Conservation (phyloP, 2,329 filamentous ascomycete species). For the Lachnellula hyalina region DNA sequence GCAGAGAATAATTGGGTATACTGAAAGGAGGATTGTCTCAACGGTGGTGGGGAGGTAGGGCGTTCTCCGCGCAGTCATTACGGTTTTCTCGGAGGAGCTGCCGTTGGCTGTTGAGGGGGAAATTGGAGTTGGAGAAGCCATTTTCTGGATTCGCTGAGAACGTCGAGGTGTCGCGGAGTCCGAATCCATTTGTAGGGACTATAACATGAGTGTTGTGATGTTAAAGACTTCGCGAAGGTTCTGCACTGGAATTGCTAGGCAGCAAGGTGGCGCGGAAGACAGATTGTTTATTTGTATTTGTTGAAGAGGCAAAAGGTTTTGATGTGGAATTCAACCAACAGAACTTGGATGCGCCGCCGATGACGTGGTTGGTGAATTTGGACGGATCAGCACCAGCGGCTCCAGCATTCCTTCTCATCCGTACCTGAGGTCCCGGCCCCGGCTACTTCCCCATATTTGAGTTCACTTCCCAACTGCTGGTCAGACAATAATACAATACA, state of each 20-base stretch:
- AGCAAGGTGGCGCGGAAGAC: constrained; percentile 15
- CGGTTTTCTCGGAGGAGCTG: constrained; percentile 2
- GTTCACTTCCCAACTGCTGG: background rate
- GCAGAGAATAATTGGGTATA: constrained; percentile 74
- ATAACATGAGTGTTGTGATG: constrained; percentile 19
- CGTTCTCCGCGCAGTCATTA: constrained; percentile 26
- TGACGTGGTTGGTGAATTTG: constrained; percentile 10
- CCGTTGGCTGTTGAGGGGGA: constrained; percentile 6
- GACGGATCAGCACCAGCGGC: background rate
- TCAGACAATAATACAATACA: background rate
- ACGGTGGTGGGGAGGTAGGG: constrained; percentile 66
- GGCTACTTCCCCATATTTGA: background rate
- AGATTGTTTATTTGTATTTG: constrained; percentile 11
- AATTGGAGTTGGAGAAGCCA: constrained; percentile 12
- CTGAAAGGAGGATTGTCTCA: constrained; percentile 57
- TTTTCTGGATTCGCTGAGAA: constrained; percentile 25
- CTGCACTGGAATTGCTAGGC: constrained; percentile 11
- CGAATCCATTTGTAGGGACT: constrained; percentile 25
- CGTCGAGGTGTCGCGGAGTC: constrained; percentile 25
- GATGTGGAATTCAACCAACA: background rate
- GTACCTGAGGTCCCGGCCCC: background rate
- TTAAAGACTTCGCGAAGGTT: constrained; percentile 8
- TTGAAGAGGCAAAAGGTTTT: constrained; percentile 2
- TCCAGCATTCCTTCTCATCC: background rate
- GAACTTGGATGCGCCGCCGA: constrained; percentile 8